Conservation (phyloP, 441 rosid genomes). For the Francoa sonchifolia region DNA sequence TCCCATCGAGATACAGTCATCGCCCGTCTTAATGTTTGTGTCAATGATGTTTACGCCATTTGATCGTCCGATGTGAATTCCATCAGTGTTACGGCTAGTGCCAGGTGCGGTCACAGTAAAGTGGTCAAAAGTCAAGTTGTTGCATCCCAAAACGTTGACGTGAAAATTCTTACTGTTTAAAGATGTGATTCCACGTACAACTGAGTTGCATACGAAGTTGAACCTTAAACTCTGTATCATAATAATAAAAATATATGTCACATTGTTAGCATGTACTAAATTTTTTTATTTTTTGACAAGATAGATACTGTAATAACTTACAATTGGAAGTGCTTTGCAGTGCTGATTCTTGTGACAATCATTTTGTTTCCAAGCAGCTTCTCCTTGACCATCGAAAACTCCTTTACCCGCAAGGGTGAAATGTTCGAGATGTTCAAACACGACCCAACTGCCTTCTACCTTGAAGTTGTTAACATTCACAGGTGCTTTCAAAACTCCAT, state of each 20-base stretch:
- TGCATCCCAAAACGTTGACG: conserved; percentile 25
- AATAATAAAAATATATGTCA: not conserved
- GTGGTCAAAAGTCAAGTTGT: conserved; percentile 23
- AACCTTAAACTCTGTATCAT: conserved; percentile 29
- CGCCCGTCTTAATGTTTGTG: conserved; percentile 18
- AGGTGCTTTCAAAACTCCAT: conserved; percentile 9
- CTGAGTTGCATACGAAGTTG: conserved; percentile 22
- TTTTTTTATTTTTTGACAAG: not conserved
- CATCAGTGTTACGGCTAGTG: conserved; percentile 41
- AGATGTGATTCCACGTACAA: conserved; percentile 22
- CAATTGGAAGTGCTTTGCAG: conserved; percentile 28
- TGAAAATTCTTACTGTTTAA: conserved; percentile 44
- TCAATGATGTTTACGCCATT: conserved; percentile 18
- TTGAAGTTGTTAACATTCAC: too few relatives aligned
- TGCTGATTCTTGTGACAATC: conserved; percentile 12
- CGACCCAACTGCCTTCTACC: too few relatives aligned
- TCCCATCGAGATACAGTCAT: conserved; percentile 22
- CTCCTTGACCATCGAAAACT: conserved; percentile 48
- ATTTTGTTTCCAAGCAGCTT: conserved; percentile 23
- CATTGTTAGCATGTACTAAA: too few relatives aligned
- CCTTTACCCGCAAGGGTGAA: conserved; percentile 39
- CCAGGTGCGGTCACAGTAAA: conserved; percentile 26
- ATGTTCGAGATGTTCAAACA: conserved; percentile 18
- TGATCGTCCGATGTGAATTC: conserved; percentile 44
- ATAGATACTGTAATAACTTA: conserved; percentile 9